Conservation (phyloP, 345 rosid genomes). For the Aquilaria yunnanensis region DNA sequence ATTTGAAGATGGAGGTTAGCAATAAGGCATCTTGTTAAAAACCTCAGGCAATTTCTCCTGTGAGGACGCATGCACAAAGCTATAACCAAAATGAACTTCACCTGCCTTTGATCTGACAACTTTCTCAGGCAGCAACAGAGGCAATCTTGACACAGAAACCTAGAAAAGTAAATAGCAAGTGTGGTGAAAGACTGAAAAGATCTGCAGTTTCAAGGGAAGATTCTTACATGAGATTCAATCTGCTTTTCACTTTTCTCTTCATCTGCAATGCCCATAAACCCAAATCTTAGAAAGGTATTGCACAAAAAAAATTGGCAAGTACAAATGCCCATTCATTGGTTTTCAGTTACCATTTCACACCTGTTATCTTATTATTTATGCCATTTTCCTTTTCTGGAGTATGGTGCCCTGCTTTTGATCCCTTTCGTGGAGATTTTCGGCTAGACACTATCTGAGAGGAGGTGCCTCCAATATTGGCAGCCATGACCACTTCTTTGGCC, state of each 20-base stretch:
- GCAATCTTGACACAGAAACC: constrained; percentile 73
- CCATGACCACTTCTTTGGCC: constrained; percentile 27
- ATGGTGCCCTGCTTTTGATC: constrained; percentile 18
- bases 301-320: not conserved
- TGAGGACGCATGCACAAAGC: constrained; percentile 1
- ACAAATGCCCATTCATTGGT: not conserved
- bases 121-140: constrained; percentile 89
- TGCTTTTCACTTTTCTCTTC: constrained; percentile 45
- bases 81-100: constrained; percentile 9
- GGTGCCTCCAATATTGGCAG: constrained; percentile 22
- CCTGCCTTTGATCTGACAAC: constrained; percentile 79
- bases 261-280: constrained; percentile 28
- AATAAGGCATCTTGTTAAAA: constrained; percentile 7
- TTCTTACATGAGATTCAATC: constrained; percentile 54
- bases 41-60: constrained; percentile 4
- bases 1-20: not conserved
- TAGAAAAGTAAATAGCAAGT: constrained; percentile 24
- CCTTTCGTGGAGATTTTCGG: constrained; percentile 42
- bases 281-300: constrained; percentile 8
- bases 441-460: constrained; percentile 38
- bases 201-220: constrained; percentile 11
- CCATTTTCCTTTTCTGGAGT: constrained; percentile 29
- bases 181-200: constrained; percentile 11
- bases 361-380: constrained; percentile 30
- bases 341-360: constrained; percentile 19